phyloP scores from a whole-genome alignment of 768 basidiomycete genomes.

The Mycena maculata region DNA sequence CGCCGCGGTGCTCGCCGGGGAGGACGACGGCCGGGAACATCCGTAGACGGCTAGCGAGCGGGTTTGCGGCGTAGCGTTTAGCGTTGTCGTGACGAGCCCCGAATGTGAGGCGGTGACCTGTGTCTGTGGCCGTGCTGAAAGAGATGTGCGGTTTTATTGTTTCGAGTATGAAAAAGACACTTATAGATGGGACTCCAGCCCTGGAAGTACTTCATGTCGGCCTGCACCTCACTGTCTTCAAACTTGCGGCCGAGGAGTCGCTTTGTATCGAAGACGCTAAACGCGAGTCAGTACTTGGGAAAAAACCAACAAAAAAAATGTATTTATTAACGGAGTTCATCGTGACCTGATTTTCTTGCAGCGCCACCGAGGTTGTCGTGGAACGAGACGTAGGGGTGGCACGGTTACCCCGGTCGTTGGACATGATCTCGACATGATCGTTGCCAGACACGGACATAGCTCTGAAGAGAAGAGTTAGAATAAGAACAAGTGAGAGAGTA shows the following conservation, averaged over 20 bases:
- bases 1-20: slow-evolving; percentile 72
- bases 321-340: slow-evolving; percentile 80
- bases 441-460: slow-evolving; percentile 57
- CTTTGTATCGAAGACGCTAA: slow-evolving; percentile 65
- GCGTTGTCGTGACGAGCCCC: slow-evolving; percentile 86
- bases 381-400: slow-evolving; percentile 93
- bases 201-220: slow-evolving; percentile 64
- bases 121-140: slow-evolving; percentile 66
- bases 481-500: slow-evolving; percentile 61
- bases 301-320: slow-evolving; percentile 36
- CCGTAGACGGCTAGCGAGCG: slow-evolving; percentile 71
- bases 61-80: slow-evolving; percentile 74
- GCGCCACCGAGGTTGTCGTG: slow-evolving; percentile 86
- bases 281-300: neutral
- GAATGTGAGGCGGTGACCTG: slow-evolving; percentile 74
- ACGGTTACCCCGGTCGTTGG: slow-evolving; percentile 90
- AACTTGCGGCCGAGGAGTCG: slow-evolving; percentile 66
- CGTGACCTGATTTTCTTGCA: slow-evolving; percentile 80
- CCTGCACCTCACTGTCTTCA: slow-evolving; percentile 57
- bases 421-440: slow-evolving; percentile 79
- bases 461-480: slow-evolving; percentile 54
- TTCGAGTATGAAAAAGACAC: slow-evolving; percentile 40
- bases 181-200: slow-evolving; percentile 65
- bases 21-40: slow-evolving; percentile 85
- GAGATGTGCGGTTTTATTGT: too few species aligned